A percentile compares a stretch with the other conserved stretches of the same genome.
Conservation (phyloP, 2,329 filamentous ascomycete species). For the Neobulgaria alba region DNA sequence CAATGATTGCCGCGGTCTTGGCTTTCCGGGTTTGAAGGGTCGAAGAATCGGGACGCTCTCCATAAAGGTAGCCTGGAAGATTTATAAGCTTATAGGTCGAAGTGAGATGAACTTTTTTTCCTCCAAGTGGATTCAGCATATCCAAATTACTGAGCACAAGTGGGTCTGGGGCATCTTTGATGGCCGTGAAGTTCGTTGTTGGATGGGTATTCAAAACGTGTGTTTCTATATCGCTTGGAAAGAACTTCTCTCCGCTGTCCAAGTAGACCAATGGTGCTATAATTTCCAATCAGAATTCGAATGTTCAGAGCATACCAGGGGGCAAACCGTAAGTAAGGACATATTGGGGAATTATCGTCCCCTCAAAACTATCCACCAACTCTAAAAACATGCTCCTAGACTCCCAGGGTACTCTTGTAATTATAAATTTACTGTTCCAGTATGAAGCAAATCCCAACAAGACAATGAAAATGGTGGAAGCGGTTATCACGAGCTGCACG, state of each 20-base stretch:
- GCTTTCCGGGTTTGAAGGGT: slow-evolving; percentile 36
- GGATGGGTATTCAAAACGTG: slow-evolving; percentile 37
- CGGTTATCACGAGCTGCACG: slow-evolving; percentile 14
- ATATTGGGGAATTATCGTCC: slow-evolving; percentile 32
- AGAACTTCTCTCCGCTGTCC: slow-evolving; percentile 37
- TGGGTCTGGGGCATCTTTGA: slow-evolving; percentile 28
- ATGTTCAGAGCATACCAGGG: neutral
- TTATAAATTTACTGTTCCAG: slow-evolving; percentile 6
- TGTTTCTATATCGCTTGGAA: slow-evolving; percentile 37
- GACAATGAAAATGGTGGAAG: slow-evolving; percentile 8
- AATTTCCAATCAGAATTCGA: slow-evolving; percentile 1
- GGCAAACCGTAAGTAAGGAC: slow-evolving; percentile 34
- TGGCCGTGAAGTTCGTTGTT: slow-evolving; percentile 32
- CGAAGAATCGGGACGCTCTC: slow-evolving; percentile 37
- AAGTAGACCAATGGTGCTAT: slow-evolving; percentile 41
- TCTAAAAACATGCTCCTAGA: slow-evolving; percentile 2
- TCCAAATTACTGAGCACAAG: slow-evolving; percentile 38
- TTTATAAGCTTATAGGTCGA: slow-evolving; percentile 34
- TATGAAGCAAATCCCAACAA: slow-evolving; percentile 5
- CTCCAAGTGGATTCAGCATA: slow-evolving; percentile 32
- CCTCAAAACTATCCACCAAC: neutral
- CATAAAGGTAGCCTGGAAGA: slow-evolving; percentile 39
- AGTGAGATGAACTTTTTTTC: slow-evolving; percentile 36
- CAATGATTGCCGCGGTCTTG: slow-evolving; percentile 55
- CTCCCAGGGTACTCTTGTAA: slow-evolving; percentile 8